Evolutionary conservation across 2,329 filamentous ascomycete genomes (phyloP).

Genomic region (Diaporthe citri): DNA sequence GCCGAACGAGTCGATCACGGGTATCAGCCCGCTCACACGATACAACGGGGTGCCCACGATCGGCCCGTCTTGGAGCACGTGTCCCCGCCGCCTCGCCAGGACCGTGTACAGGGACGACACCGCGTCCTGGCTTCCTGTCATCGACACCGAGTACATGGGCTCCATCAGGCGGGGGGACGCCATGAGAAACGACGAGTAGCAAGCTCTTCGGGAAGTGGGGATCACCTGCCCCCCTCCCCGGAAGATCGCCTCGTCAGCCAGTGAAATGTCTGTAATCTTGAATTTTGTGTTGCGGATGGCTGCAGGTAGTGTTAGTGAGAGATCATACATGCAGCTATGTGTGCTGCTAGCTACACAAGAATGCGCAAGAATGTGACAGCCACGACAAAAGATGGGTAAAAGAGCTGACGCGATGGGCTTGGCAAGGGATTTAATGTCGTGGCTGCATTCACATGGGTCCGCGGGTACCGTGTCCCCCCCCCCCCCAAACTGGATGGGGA

Average conservation of each 20-base stretch:
- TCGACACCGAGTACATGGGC: slow-evolving; percentile 91
- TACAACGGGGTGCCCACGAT: slow-evolving; percentile 96
- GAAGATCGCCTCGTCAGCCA: slow-evolving; percentile 93
- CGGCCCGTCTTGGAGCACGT: slow-evolving; percentile 93
- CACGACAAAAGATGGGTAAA: slow-evolving; percentile 17
- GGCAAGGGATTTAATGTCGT: slow-evolving; percentile 14
- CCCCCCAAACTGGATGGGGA: not conserved
- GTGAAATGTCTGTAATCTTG: slow-evolving; percentile 89
- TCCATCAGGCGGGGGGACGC: slow-evolving; percentile 97
- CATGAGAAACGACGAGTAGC: slow-evolving; percentile 98
- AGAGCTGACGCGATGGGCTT: slow-evolving; percentile 33
- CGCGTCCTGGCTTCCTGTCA: slow-evolving; percentile 91
- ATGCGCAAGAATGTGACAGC: slow-evolving; percentile 12
- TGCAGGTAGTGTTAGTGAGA: slow-evolving; percentile 50
- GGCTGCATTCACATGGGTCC: slow-evolving; percentile 35
- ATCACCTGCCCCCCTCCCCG: slow-evolving; percentile 97
- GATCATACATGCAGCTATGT: slow-evolving; percentile 22
- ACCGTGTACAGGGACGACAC: slow-evolving; percentile 93
- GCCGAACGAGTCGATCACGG: slow-evolving; percentile 96
- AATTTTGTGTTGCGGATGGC: slow-evolving; percentile 98
- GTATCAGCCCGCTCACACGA: slow-evolving; percentile 89
- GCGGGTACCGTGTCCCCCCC: slow-evolving; percentile 28
- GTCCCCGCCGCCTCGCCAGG: slow-evolving; percentile 86
- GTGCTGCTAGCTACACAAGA: not conserved
- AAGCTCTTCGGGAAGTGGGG: slow-evolving; percentile 90